Conservation (phyloP, 2,329 filamentous ascomycete species). For the Venturiaceae sp. region DNA sequence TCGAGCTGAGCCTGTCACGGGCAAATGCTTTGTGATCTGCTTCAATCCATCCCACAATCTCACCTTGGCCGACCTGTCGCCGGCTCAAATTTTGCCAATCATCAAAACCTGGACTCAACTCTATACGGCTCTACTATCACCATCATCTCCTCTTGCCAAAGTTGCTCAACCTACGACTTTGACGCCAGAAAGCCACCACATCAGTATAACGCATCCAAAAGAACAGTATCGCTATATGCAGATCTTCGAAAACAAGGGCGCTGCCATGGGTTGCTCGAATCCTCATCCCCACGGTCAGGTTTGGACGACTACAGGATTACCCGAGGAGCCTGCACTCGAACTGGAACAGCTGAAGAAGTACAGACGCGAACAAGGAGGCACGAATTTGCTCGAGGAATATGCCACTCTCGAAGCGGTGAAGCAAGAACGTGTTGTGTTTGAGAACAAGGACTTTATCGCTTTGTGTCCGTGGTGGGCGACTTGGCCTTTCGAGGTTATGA, state of each 20-base stretch:
- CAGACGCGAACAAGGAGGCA: slow-evolving; percentile 57
- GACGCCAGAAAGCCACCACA: slow-evolving; percentile 38
- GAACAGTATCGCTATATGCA: slow-evolving; percentile 94
- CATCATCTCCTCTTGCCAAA: slow-evolving; percentile 53
- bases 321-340: slow-evolving; percentile 80
- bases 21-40: slow-evolving; percentile 93
- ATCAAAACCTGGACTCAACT: slow-evolving; percentile 87
- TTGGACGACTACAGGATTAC: slow-evolving; percentile 86
- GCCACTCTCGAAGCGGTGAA: slow-evolving; percentile 73
- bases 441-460: slow-evolving; percentile 76
- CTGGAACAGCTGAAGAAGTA: slow-evolving; percentile 72
- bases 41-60: slow-evolving; percentile 87
- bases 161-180: slow-evolving; percentile 24
- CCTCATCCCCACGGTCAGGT: slow-evolving; percentile 95
- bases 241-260: slow-evolving; percentile 98
- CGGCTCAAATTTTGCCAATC: slow-evolving; percentile 67
- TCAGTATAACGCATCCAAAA: slow-evolving; percentile 42
- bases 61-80: slow-evolving; percentile 81
- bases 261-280: slow-evolving; percentile 97
- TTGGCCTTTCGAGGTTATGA: slow-evolving; percentile 94
- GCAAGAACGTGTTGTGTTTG: slow-evolving; percentile 75
- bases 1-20: slow-evolving; percentile 75
- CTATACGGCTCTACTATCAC: slow-evolving; percentile 72
- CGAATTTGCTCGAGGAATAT: slow-evolving; percentile 79
- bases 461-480: slow-evolving; percentile 96